Evolutionary conservation across 495 filamentous ascomycete species (phyloP).

Genomic region (Saxophila tyrrhenica): DNA sequence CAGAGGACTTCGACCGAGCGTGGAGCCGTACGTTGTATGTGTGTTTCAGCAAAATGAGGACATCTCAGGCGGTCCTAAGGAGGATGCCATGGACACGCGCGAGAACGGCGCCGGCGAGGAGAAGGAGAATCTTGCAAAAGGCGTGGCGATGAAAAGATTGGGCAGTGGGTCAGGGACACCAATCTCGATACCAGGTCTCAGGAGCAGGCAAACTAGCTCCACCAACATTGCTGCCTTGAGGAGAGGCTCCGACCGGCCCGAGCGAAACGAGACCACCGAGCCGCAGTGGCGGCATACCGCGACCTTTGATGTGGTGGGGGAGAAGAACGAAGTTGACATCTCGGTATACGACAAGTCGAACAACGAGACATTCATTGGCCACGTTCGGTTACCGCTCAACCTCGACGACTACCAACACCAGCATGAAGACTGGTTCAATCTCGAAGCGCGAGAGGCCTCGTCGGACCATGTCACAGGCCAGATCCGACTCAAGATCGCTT

Average conservation of each 20-base stretch:
- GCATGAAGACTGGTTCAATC: slow-evolving; percentile 74
- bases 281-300: slow-evolving; percentile 95
- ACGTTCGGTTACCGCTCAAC: slow-evolving; percentile 58
- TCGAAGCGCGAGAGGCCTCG: slow-evolving; percentile 55
- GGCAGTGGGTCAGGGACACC: slow-evolving; percentile 67
- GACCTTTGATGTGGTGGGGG: slow-evolving; percentile 88
- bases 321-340: slow-evolving; percentile 82
- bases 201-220: slow-evolving; percentile 88
- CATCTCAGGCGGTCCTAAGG: slow-evolving; percentile 73
- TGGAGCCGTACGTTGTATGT: slow-evolving; percentile 88
- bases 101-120: slow-evolving; percentile 30
- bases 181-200: slow-evolving; percentile 93
- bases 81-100: slow-evolving; percentile 33
- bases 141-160: slow-evolving; percentile 51
- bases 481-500: slow-evolving; percentile 73
- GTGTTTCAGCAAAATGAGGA: slow-evolving; percentile 95
- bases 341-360: slow-evolving; percentile 84
- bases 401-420: slow-evolving; percentile 50
- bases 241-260: slow-evolving; percentile 40
- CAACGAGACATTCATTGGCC: slow-evolving; percentile 83
- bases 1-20: slow-evolving; percentile 65
- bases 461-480: slow-evolving; percentile 76
- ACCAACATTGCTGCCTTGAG: slow-evolving; percentile 56
- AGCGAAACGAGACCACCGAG: slow-evolving; percentile 59
- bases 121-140: slow-evolving; percentile 21